Base-by-base conservation (phyloP, 2,329 filamentous ascomycete species). In the Penicillium freii region DNA sequence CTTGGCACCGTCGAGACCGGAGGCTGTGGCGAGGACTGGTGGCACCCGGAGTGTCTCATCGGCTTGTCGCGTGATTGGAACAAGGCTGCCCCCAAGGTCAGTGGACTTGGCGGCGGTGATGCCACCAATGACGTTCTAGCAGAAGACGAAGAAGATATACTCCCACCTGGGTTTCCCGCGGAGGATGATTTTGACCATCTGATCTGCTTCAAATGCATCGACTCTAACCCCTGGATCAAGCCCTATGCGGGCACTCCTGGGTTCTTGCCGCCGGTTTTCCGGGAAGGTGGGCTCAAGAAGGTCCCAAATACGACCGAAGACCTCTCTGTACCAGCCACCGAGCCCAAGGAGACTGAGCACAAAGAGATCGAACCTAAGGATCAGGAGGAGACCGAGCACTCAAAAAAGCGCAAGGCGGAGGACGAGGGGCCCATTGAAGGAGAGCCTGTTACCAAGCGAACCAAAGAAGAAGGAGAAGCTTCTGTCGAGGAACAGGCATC, bases 21-120 rank as follows among this genome's bases (percentile, higher is more conserved):
- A 17, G 93, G 92, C 5, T 97, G 93, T 75, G 93, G 93, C 13
- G 93, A 97, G 77, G 93, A 97, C 71, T 97, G 93, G 93, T 97
- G 91, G 82, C 93, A 97, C 77, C 91, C 93, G 0, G 92, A 94
- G 61, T 97, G 93, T 71, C 78, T 97, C 8, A 85, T 96, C 48
- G 92, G 92, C 6, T 77, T 95, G 65, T 86, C 88, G 0, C 84
- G 91, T 11, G 83, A 86, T 58, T 92, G 89, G 86, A 75, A 73
- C 44, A 66, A 71, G 54, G 62, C 59, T 23, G 23, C 11, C 7
- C 54, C 21, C 9, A 57, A 53, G n/a, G 13, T 33, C 54, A 59
- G 3, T 58, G 66, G 21, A 64, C 60, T 54, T 0, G 74, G 75
- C 0, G 65, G 73, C 44, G 66, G 33, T 19, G 64, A 62, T 50